These are phyloP conservation scores for Annulohypoxylon truncatum DNA, from an alignment of 2,329 filamentous ascomycete genomes.

Conservation along the genomic window DNA sequence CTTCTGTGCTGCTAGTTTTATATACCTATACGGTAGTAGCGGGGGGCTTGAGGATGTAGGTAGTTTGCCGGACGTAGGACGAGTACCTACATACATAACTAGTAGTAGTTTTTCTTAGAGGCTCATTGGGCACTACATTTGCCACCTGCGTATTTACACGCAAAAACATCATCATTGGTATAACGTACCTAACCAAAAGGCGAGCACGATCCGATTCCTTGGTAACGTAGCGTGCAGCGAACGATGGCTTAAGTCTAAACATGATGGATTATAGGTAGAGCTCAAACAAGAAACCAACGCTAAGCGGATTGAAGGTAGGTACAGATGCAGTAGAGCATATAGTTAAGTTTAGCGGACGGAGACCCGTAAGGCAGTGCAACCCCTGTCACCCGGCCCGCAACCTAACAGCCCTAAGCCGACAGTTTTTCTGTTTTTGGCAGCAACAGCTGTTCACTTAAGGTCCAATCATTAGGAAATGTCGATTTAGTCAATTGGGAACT, in stretches of 20 bases:
- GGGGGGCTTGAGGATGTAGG: conserved; percentile 23
- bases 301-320: neutral
- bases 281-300: neutral
- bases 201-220: conserved; percentile 6
- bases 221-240: conserved; percentile 4
- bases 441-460: conserved; percentile 15
- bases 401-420: conserved; percentile 22
- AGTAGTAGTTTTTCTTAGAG: neutral
- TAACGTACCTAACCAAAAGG: conserved; percentile 2
- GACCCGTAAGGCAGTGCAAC: conserved; percentile 14
- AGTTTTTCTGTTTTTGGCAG: conserved; percentile 38
- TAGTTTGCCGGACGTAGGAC: conserved; percentile 25
- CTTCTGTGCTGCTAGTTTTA: neutral
- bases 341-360: conserved; percentile 1
- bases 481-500: conserved; percentile 7
- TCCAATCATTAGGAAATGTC: conserved; percentile 21
- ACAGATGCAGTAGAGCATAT: neutral
- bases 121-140: conserved; percentile 2
- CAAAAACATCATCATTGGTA: conserved; percentile 14
- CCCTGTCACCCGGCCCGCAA: conserved; percentile 36
- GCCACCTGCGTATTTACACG: conserved; percentile 10
- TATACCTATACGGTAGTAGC: neutral
- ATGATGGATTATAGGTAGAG: neutral
- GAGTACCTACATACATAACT: conserved; percentile 6
- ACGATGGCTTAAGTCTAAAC: neutral